Evolutionary conservation across 225 moss, liverwort and hornwort genomes (phyloP), one percentile per base, ranked within the genome.

Genomic region (Marchantia paleacea): DNA sequence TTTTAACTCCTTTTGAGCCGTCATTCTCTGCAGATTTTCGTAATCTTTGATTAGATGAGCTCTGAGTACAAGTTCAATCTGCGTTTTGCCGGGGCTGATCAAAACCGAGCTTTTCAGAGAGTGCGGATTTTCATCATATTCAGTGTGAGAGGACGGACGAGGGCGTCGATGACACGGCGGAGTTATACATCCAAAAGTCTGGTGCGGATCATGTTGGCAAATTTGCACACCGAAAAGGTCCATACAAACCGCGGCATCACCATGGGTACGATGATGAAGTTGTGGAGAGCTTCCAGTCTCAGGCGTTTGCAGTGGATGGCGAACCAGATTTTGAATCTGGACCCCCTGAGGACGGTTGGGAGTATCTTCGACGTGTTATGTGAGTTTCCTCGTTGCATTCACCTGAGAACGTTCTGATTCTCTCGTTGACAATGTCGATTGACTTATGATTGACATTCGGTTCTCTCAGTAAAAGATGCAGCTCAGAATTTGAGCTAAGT

Each of bases 301-400:
- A 83, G 28, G 97, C 97, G 19, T 99, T 99, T 84, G 87, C 87
- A 54, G 95, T 99, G 16, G 90, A 94, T n/a, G 97, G 95, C 20
- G 97, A 99, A 76, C 97, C 97, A 7, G 90, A 99, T 79, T 99
- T 99, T 48, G 95, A 94, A 67, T 92, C 95, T 39, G 97, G 97
- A 65, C 88, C 89, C 8, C 97, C 97, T 58, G 91, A 95, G 85
- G 97, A 99, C 83, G 97, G 97, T 16, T 95, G 93, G 95, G 97
- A 99, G 82, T 99, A 99, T 81, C 82, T 99, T 82, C 92, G 97
- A 69, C 93, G 95, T 64, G 97, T 99, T 48, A 95, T 90, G 95
- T 96, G 52, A 85, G 89, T 8, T 50, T 18, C 16, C 12, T 50
- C 22, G 60, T 16, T 22, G 47, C 16, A 48, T 47, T 69, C 5